Base-by-base conservation (phyloP, 2,329 filamentous ascomycete genomes). In the Aspergillus sclerotialis region DNA sequence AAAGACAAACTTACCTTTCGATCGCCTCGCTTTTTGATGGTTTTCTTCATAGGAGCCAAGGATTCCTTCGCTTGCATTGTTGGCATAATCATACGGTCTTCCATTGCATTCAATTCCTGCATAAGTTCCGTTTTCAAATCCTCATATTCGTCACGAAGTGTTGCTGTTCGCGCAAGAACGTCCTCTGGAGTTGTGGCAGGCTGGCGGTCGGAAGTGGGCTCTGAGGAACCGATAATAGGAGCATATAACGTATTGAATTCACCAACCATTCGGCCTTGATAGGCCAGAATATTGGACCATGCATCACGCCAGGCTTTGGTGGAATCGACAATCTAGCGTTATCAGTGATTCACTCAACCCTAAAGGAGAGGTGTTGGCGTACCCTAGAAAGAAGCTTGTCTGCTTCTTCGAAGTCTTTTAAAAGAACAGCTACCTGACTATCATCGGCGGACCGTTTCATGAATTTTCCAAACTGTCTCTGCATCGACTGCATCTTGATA, bases 11-110 rank as follows among this genome's bases (percentile, higher is more conserved):
- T 7, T 14, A 74, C 72, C 64, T 86, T 81, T 62, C 80, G 84
- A 50, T 89, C 84, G 54, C 92, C 84, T 30, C 87, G 71, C 60
- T 86, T 88, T 64, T 90, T 92, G 52, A 93, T 85, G 1, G 80
- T 81, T 64, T 88, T 92, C 52, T 83, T 80, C 55, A 92, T 70
- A 2, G 82, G 79, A 44, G 80, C 76, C 39, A 90, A 70, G 35
- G 67, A 75, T 33, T 81, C 76, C 49, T 78, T 82, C 6, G 82
- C 82, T 33, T 82, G 74, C 37, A 75, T 76, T 4, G 81, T 82
- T 0, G 85, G 84, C 38, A 70, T 70, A 34, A 89, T 75, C 43
- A 92, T 73, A 45, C 77, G 76, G 7, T 68, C 63, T 44, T 90
- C 83, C 44, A 93, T 83, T 47, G 77, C 71, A 37, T 65, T 69